Evolutionary conservation across 2,329 filamentous ascomycete genomes (phyloP).

Genomic region (Coleophoma crateriformis): DNA sequence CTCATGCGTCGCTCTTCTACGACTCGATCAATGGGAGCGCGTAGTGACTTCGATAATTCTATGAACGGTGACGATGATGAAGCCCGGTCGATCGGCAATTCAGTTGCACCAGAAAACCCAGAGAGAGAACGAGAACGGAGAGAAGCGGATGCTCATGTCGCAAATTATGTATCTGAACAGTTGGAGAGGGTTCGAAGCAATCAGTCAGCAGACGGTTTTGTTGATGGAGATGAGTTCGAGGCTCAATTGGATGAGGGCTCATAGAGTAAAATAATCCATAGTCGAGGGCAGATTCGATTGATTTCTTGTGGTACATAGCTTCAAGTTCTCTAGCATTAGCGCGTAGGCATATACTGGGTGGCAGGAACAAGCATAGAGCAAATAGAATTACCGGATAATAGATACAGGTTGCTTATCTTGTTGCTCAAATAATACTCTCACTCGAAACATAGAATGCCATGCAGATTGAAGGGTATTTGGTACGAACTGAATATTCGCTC

Average conservation of each 20-base stretch:
- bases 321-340: too few relatives aligned
- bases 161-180: slow-evolving; percentile 77
- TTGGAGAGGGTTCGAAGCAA: slow-evolving; percentile 64
- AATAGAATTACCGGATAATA: too few relatives aligned
- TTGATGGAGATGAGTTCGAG: slow-evolving; percentile 57
- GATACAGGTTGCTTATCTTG: too few relatives aligned
- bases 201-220: slow-evolving; percentile 21
- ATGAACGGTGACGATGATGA: slow-evolving; percentile 40
- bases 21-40: slow-evolving; percentile 73
- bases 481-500: too few relatives aligned
- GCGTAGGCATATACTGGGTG: too few relatives aligned
- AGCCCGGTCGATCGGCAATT: slow-evolving; percentile 26
- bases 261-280: neutral
- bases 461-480: too few relatives aligned
- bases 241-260: slow-evolving; percentile 40
- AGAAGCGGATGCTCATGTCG: slow-evolving; percentile 65
- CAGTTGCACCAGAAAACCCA: slow-evolving; percentile 46
- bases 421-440: too few relatives aligned
- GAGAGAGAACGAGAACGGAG: slow-evolving; percentile 41
- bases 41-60: slow-evolving; percentile 68
- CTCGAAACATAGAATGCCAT: too few relatives aligned
- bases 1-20: slow-evolving; percentile 74
- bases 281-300: too few relatives aligned
- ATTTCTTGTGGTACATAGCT: too few relatives aligned
- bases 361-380: too few relatives aligned